phyloP scores from a whole-genome alignment of 2,329 filamentous ascomycete genomes.

The Xylaria polymorpha region DNA sequence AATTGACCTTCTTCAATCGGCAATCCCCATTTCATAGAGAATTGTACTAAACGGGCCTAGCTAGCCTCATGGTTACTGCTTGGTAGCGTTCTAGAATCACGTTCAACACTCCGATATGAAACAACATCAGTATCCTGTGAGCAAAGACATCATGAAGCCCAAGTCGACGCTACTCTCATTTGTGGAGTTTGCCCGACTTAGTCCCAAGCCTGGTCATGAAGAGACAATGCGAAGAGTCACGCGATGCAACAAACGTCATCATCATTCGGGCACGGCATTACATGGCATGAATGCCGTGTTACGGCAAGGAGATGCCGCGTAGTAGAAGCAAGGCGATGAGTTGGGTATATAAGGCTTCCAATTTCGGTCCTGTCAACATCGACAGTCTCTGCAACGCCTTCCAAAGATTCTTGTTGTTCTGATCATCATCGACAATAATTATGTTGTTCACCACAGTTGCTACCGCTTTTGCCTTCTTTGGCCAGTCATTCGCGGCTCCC shows the following conservation, averaged over 20 bases:
- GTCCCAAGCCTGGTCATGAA: slow-evolving; percentile 24
- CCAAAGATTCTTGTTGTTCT: not conserved
- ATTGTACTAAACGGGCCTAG: slow-evolving; percentile 27
- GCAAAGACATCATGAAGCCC: not conserved
- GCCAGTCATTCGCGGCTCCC: slow-evolving; percentile 18
- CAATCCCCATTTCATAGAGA: slow-evolving; percentile 14
- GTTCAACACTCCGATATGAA: slow-evolving; percentile 17
- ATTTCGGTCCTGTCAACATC: not conserved
- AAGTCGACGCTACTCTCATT: slow-evolving; percentile 8
- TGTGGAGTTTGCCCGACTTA: not conserved
- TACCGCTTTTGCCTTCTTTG: slow-evolving; percentile 7
- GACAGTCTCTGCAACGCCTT: not conserved
- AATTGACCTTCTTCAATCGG: slow-evolving; percentile 34
- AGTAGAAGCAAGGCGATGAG: slow-evolving; percentile 1
- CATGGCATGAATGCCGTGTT: too few species aligned
- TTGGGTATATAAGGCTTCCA: slow-evolving; percentile 27
- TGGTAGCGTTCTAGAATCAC: slow-evolving; percentile 32
- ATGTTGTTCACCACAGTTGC: slow-evolving; percentile 21
- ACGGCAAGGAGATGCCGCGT: not conserved
- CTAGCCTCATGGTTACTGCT: slow-evolving; percentile 23
- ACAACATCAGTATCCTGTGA: slow-evolving; percentile 6
- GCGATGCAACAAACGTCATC: slow-evolving; percentile 21
- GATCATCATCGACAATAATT: not conserved
- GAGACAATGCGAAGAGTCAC: slow-evolving; percentile 23
- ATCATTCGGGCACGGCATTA: slow-evolving; percentile 3